phyloP scores from a whole-genome alignment of 192 early-diverging fungal species.

The Mortierella hygrophila region DNA sequence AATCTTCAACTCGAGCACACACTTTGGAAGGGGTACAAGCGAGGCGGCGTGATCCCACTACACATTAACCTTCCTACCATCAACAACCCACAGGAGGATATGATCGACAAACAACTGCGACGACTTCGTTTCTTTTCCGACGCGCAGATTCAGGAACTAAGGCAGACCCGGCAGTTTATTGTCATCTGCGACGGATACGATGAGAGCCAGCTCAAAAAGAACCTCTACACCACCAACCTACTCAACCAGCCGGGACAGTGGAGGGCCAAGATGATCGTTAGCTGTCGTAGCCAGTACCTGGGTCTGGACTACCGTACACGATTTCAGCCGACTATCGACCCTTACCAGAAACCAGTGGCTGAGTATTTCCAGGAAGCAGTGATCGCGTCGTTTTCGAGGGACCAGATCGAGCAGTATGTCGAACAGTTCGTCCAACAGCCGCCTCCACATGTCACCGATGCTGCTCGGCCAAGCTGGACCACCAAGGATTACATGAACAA shows the following conservation, averaged over 20 bases:
- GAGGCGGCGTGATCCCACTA: background rate
- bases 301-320: background rate
- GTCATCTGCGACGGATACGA: constrained; percentile 27
- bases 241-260: background rate
- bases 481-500: background rate
- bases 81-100: background rate
- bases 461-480: background rate
- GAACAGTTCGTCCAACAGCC: background rate
- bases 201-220: constrained; percentile 1
- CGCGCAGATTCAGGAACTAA: background rate
- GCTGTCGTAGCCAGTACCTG: background rate
- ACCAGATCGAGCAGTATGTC: background rate
- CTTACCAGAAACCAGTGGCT: background rate
- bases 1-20: constrained; percentile 3
- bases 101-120: background rate
- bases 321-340: background rate
- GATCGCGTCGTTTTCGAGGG: background rate
- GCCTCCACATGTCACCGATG: no score
- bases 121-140: background rate
- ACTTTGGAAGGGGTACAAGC: constrained; percentile 1
- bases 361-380: background rate
- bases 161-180: background rate
- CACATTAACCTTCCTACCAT: constrained; percentile 3
- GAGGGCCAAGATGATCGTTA: background rate
- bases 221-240: constrained; percentile 4